phyloP scores from a whole-genome alignment of 441 rosid species.

The Gossypium aridum region DNA sequence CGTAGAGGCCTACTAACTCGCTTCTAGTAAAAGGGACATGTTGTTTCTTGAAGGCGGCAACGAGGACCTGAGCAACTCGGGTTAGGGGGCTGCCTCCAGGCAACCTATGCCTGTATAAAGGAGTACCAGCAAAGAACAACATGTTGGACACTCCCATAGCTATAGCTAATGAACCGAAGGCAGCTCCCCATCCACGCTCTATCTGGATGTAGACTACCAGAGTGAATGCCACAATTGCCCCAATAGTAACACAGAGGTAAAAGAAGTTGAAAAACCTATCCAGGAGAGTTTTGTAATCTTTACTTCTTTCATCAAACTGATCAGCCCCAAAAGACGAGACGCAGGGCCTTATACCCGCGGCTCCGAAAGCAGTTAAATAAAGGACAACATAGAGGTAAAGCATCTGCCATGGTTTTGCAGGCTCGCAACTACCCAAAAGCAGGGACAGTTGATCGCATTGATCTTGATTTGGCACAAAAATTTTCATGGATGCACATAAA shows the following conservation, averaged over 20 bases:
- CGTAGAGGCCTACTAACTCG: constrained; percentile 70
- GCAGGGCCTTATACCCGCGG: constrained; percentile 93
- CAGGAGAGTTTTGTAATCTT: constrained; percentile 64
- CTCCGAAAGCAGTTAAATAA: constrained; percentile 80
- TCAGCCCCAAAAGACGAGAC: constrained; percentile 96
- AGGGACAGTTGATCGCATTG: constrained; percentile 56
- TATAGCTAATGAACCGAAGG: constrained; percentile 78
- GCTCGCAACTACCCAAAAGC: constrained; percentile 67
- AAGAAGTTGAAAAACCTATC: constrained; percentile 96
- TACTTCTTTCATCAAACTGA: constrained; percentile 84
- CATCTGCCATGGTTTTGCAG: constrained; percentile 89
- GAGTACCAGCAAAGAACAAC: constrained; percentile 79
- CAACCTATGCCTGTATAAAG: constrained; percentile 82
- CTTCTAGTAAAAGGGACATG: constrained; percentile 55
- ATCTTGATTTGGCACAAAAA: constrained; percentile 58
- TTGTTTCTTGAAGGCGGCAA: constrained; percentile 69
- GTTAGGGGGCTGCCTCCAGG: constrained; percentile 97
- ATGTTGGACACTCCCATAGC: constrained; percentile 86
- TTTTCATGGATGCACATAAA: constrained; percentile 53
- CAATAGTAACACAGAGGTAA: constrained; percentile 73
- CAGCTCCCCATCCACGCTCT: constrained; percentile 77
- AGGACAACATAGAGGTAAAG: constrained; percentile 63
- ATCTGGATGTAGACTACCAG: constrained; percentile 84
- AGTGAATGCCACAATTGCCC: constrained; percentile 87
- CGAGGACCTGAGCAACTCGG: constrained; percentile 80